Conservation (phyloP, 1,284 basidiomycete species). For the Amylostereum areolatum region DNA sequence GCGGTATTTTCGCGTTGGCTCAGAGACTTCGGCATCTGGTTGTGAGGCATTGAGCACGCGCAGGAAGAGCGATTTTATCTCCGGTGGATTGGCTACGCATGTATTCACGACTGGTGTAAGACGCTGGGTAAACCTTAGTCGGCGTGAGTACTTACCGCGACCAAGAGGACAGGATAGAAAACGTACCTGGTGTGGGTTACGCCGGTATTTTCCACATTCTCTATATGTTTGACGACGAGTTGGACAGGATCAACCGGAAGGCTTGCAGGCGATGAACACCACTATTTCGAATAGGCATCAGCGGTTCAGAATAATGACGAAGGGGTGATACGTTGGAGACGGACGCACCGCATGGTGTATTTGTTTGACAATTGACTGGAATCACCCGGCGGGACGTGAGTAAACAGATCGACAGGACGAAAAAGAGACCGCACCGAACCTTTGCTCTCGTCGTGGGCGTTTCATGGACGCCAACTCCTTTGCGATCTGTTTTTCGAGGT, state of each 20-base stretch:
- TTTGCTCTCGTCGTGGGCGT: conserved; percentile 51
- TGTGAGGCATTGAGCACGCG: conserved; percentile 50
- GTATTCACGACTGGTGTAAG: conserved; percentile 63
- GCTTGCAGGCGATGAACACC: conserved; percentile 71
- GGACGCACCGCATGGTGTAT: conserved; percentile 65
- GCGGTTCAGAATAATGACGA: background rate
- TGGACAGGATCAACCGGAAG: conserved; percentile 72
- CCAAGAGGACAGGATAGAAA: background rate
- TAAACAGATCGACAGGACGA: conserved; percentile 1
- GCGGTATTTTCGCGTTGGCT: conserved; percentile 37
- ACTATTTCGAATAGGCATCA: conserved; percentile 34
- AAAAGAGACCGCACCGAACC: conserved; percentile 49
- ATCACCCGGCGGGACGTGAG: conserved; percentile 4
- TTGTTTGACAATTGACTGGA: conserved; percentile 66
- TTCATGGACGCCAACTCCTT: conserved; percentile 68
- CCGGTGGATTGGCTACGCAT: conserved; percentile 60
- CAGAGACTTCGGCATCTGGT: conserved; percentile 10
- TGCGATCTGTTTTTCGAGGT: conserved; percentile 64
- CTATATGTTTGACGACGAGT: conserved; percentile 58
- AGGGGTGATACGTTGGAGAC: conserved; percentile 1
- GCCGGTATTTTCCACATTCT: conserved; percentile 57
- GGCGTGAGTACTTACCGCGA: background rate
- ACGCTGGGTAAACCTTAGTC: conserved; percentile 55
- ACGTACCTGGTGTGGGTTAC: conserved; percentile 58
- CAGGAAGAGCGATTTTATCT: conserved; percentile 58